Evolutionary conservation across 164 flowering plant species (phyloP).

Genomic region (Magnolia sinica): DNA sequence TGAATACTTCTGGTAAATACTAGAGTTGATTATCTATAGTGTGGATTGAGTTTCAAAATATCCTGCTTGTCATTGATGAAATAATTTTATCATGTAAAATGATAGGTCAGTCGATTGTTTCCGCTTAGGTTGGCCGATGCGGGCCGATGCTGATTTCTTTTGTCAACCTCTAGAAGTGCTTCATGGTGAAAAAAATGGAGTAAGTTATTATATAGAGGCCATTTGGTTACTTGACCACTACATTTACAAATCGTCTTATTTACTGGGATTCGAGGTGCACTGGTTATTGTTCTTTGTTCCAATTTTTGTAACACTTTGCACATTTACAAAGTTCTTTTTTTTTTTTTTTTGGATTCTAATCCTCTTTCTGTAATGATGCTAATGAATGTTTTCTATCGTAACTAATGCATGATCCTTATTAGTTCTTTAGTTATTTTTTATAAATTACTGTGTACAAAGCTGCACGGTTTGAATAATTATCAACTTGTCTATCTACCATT

Average conservation of each 20-base stretch:
- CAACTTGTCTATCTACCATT: too few relatives aligned
- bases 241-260: too few relatives aligned
- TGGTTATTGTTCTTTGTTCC: background rate
- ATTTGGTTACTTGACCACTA: background rate
- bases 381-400: too few relatives aligned
- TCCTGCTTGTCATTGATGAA: background rate
- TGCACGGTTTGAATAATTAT: too few relatives aligned
- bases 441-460: too few relatives aligned
- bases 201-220: conserved; percentile 15
- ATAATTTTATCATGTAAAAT: background rate
- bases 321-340: background rate
- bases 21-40: background rate
- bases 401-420: too few relatives aligned
- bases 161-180: conserved; percentile 32
- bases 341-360: too few relatives aligned
- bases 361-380: too few relatives aligned
- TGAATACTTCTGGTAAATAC: conserved; percentile 85
- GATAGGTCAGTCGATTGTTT: conserved; percentile 94
- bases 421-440: too few relatives aligned
- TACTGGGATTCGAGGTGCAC: background rate
- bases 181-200: conserved; percentile 50
- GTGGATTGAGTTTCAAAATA: background rate
- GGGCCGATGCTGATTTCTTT: conserved; percentile 94
- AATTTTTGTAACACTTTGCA: background rate
- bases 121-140: conserved; percentile 98